Conservation (phyloP, 768 basidiomycete species). For the Psilocybe cubensis region DNA sequence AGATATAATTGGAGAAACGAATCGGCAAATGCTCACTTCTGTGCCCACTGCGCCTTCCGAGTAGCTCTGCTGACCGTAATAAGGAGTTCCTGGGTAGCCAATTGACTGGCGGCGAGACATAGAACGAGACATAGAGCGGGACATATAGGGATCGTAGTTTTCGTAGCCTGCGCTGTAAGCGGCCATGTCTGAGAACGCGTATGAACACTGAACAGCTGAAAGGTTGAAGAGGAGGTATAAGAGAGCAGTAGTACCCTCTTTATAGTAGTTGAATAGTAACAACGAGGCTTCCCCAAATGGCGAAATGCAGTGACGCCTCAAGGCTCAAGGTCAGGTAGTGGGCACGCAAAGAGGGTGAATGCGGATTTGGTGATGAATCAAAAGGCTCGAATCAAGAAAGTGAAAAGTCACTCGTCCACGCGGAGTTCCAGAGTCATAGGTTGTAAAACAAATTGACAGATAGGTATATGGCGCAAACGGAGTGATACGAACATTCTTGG, state of each 20-base stretch:
- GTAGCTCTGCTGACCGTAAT: conserved; percentile 34
- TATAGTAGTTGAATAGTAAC: conserved; percentile 20
- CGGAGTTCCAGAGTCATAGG: conserved; percentile 1
- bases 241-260: conserved; percentile 10
- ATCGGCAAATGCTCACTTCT: conserved; percentile 41
- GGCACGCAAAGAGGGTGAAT: not conserved
- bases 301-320: conserved; percentile 14
- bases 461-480: not conserved
- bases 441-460: not conserved
- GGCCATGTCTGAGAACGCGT: conserved; percentile 19
- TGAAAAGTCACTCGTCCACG: not conserved
- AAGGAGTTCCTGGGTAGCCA: conserved; percentile 36
- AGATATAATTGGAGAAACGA: conserved; percentile 2
- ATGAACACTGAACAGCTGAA: conserved; percentile 1
- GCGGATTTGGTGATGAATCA: conserved; percentile 3
- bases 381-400: conserved; percentile 2
- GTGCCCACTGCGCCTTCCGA: conserved; percentile 41
- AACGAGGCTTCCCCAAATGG: conserved; percentile 17
- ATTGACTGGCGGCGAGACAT: conserved; percentile 42
- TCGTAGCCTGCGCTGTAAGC: conserved; percentile 27
- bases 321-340: conserved; percentile 15
- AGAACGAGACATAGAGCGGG: conserved; percentile 25
- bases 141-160: conserved; percentile 27
- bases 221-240: conserved; percentile 3
- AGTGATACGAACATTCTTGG: not conserved